phyloP scores from a whole-genome alignment of 495 filamentous ascomycete genomes.

The Trichoderma asperelloides region DNA sequence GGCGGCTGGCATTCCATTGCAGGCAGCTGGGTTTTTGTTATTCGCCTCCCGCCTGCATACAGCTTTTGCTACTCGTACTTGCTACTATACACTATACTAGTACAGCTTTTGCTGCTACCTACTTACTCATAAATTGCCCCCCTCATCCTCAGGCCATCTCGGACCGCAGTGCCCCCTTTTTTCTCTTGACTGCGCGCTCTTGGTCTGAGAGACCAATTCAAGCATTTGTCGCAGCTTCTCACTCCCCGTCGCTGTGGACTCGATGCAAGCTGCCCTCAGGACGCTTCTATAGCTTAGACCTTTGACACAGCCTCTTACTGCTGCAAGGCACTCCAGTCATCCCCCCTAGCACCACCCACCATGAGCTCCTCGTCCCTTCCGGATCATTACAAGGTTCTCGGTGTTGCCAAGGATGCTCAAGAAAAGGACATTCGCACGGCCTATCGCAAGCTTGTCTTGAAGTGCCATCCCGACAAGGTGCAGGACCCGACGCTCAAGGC shows the following conservation, averaged over 20 bases:
- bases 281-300: not conserved
- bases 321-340: not conserved
- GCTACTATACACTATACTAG: not conserved
- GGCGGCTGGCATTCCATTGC: constrained; percentile 7
- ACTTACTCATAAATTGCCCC: not conserved
- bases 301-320: not conserved
- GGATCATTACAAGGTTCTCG: constrained; percentile 78
- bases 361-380: constrained; percentile 58
- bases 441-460: constrained; percentile 86
- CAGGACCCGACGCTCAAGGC: constrained; percentile 57
- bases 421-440: constrained; percentile 66
- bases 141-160: not conserved
- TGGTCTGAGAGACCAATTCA: not conserved
- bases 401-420: constrained; percentile 66
- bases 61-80: not conserved
- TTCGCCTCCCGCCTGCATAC: not conserved
- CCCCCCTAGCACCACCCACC: constrained; percentile 16
- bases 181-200: not conserved
- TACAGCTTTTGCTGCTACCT: not conserved
- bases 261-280: not conserved
- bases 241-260: not conserved
- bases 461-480: constrained; percentile 93
- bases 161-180: not conserved
- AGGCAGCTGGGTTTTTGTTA: not conserved
- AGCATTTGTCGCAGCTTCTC: no score